Evolutionary conservation across 257 asterid genomes (phyloP), one percentile per base, ranked within the genome.

Genomic region (Ballota nigra): DNA sequence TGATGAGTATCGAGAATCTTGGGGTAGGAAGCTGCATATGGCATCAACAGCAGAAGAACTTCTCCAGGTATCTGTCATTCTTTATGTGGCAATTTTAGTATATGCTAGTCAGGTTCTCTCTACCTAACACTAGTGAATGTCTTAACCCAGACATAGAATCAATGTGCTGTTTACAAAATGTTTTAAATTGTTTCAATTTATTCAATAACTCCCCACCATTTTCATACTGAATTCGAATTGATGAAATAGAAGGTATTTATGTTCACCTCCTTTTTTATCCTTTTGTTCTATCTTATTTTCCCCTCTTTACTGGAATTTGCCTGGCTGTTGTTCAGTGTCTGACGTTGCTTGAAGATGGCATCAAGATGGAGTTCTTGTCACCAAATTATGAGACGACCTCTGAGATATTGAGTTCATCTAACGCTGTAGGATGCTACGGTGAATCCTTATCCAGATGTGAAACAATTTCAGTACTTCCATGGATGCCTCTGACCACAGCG

Each of bases 401-500:
- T 9, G 96, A 90, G 75, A 73, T 90, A 74, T 74, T 85, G 80
- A 68, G 80, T 66, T 78, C 78, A 66, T 47, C 67, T 60, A 74
- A 64, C 38, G 55, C 59, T 24, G 58, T 10, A 11, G 81, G 77
- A 49, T 24, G 53, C 63, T 61, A 62, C 63, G 74, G 53, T 62
- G 79, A 76, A 68, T 60, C 56, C 31, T 76, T 45, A 20, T 77
- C 84, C 8, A 29, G 60, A 52, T 64, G 79, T 24, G 88, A 70
- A 61, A 75, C 20, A 9, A 77, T 85, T 62, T 63, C 75, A 26
- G 85, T 84, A 20, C 92, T 88, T 75, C 95, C 98, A 45, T 92
- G 97, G 97, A 78, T 92, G 71, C 97, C 98, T 66, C 83, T 55
- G 73, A 87, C 98, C 47, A 72, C 88, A 1, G 41, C 97, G 66